Evolutionary conservation across 2,329 filamentous ascomycete species (phyloP).

Genomic region (Dothideomycetes sp.): DNA sequence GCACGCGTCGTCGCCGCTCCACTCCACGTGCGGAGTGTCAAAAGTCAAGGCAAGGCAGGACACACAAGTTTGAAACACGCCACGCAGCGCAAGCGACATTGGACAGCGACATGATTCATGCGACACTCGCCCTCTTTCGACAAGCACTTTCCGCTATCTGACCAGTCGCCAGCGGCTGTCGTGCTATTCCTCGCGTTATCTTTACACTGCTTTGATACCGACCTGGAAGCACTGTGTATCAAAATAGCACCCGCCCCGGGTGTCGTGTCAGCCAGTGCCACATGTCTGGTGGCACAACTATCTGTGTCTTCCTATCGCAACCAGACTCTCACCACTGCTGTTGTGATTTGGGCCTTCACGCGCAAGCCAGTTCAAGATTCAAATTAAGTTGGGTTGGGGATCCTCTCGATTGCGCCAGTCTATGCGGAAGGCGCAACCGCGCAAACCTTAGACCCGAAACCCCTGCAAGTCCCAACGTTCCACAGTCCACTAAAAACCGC

Average conservation of each 20-base stretch:
- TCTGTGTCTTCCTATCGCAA: not conserved
- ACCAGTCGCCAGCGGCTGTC: not conserved
- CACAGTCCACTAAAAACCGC: not conserved
- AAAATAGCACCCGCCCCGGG: not conserved
- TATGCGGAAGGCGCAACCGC: not conserved
- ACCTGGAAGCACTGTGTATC: not conserved
- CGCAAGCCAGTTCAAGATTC: not conserved
- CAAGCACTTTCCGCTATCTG: not conserved
- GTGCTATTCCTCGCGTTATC: too few relatives aligned
- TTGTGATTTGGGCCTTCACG: not conserved
- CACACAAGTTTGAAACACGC: slow-evolving; percentile 8
- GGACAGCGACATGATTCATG: not conserved
- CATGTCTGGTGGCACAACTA: not conserved
- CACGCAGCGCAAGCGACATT: slow-evolving; percentile 8
- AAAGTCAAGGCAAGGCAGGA: slow-evolving; percentile 8
- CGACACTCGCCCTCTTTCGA: not conserved
- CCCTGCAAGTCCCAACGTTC: not conserved
- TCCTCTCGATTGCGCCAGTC: not conserved
- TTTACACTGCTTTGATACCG: too few relatives aligned
- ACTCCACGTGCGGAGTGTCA: slow-evolving; percentile 7
- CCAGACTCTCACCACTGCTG: not conserved
- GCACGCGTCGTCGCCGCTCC: slow-evolving; percentile 1
- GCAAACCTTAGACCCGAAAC: not conserved
- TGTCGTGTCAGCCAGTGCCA: not conserved
- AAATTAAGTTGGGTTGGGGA: not conserved